A percentile compares a stretch with the other conserved stretches of the same genome.
phyloP scores from a whole-genome alignment of 805 yeast genomes.

The Ogataea trehaloabstinens region DNA sequence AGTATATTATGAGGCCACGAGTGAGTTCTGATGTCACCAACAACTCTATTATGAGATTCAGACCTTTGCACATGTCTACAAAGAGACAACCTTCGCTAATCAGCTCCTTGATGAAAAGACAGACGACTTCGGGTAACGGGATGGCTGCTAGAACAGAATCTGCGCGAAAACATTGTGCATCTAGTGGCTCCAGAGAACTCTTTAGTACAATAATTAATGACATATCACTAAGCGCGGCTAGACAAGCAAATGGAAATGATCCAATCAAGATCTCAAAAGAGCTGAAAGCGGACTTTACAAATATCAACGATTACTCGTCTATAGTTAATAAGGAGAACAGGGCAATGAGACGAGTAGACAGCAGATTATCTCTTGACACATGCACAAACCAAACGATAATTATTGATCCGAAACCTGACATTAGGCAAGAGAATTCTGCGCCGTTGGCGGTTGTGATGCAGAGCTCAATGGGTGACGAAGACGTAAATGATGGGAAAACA shows the following conservation, averaged over 20 bases:
- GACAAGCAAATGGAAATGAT: conserved; percentile 32
- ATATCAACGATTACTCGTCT: conserved; percentile 11
- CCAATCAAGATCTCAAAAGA: conserved; percentile 8
- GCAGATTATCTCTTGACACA: conserved; percentile 10
- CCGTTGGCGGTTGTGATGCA: conserved; percentile 20
- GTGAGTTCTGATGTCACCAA: conserved; percentile 15
- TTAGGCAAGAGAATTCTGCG: conserved; percentile 5
- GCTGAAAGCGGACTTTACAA: conserved; percentile 17
- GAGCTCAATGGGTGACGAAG: conserved; percentile 6
- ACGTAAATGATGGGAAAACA: conserved; percentile 4
- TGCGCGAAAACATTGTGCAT: not conserved
- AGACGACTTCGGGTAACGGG: not conserved
- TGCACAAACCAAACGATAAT: conserved; percentile 17
- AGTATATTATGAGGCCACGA: conserved; percentile 6
- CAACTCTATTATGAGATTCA: conserved; percentile 12
- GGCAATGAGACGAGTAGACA: conserved; percentile 9
- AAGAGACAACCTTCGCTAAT: conserved; percentile 9
- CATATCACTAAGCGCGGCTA: conserved; percentile 38
- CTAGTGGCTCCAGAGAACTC: conserved; percentile 7
- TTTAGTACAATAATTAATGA: conserved; percentile 36
- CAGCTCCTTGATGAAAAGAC: conserved; percentile 5
- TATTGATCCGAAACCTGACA: conserved; percentile 18
- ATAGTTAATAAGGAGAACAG: conserved; percentile 18
- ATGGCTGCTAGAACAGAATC: not conserved
- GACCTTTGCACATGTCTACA: conserved; percentile 10